Evolutionary conservation across 2,329 filamentous ascomycete genomes (phyloP).

Genomic region (Lasiodiplodia citricola): DNA sequence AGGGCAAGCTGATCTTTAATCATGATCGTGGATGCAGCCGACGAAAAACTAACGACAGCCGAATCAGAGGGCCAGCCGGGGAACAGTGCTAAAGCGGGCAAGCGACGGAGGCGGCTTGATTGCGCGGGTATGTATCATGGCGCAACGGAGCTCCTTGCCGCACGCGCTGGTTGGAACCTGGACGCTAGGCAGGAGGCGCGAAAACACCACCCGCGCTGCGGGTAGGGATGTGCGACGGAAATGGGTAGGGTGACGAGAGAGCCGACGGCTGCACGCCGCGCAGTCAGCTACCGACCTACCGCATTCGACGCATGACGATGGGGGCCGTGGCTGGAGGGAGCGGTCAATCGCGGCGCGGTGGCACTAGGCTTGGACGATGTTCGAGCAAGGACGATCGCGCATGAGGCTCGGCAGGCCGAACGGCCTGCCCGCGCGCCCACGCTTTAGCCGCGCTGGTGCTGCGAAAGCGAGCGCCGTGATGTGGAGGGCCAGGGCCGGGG

Average conservation of each 20-base stretch:
- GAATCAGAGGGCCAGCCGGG: constrained; percentile 40
- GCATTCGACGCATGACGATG: constrained; percentile 25
- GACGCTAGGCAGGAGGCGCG: constrained; percentile 22
- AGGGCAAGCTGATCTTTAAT: constrained; percentile 39
- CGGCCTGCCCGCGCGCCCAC: background rate
- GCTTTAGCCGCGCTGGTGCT: constrained; percentile 24
- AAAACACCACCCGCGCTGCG: constrained; percentile 25
- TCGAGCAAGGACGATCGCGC: constrained; percentile 27
- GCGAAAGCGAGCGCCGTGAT: constrained; percentile 19
- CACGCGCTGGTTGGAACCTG: constrained; percentile 27
- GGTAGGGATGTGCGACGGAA: constrained; percentile 21
- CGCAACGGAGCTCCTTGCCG: constrained; percentile 48
- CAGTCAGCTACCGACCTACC: constrained; percentile 25
- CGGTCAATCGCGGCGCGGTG: constrained; percentile 25
- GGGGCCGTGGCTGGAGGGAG: constrained; percentile 26
- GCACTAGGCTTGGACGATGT: constrained; percentile 24
- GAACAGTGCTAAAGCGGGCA: constrained; percentile 31
- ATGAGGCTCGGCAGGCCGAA: constrained; percentile 27
- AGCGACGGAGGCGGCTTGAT: constrained; percentile 21
- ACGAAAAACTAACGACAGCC: constrained; percentile 42
- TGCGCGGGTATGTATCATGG: constrained; percentile 49
- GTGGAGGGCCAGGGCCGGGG: constrained; percentile 19
- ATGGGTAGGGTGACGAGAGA: constrained; percentile 24
- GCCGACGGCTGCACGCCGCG: constrained; percentile 18
- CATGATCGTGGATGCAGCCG: constrained; percentile 35